Base-by-base conservation (phyloP, 2,329 filamentous ascomycete genomes). In the Fusarium longipes region DNA sequence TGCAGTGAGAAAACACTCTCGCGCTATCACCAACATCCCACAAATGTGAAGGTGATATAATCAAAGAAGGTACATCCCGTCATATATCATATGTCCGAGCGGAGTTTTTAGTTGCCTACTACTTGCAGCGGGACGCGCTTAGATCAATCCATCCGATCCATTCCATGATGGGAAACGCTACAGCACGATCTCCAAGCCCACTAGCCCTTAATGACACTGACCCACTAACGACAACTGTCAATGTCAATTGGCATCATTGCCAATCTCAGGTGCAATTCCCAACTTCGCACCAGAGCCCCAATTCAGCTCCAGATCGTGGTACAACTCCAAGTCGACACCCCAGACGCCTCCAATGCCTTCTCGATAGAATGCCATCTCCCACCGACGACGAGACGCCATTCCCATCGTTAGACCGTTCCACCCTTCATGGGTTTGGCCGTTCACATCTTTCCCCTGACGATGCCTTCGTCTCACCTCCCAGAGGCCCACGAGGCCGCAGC, bases 401-500 rank as follows among this genome's bases (percentile, higher is more conserved):
- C 47, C 77, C 78, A 30, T 66, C 73, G 36, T 73, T 79, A 52
- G 73, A 73, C 61, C 68, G 67, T 64, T 64, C 72, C 15, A 72
- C 74, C 52, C 73, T 78, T 57, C 73, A 74, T 64, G 72, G 65
- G 29, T 76, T 78, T 52, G 87, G 89, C 70, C 89, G 89, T 29
- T 89, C 86, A 49, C 89, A 89, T 65, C 88, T 97, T 39, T 90
- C 92, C 6, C 93, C 93, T 17, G 91, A 95, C 80, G 93, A 97
- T 86, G 93, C 93, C 55, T 92, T 93, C 78, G 85, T 88, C 73
- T 88, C 89, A 3, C 87, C 90, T 35, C 87, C 89, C 6, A 85
- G 87, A 74, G 78, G 70, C 48, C 56, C 74, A 39, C 84, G 88
- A 18, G 91, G 88, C 68, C 82, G 87, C 47, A 92, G 89, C 70